Evolutionary conservation across 148 eudicot species (phyloP), one percentile per base, ranked within the genome.

Genomic region (Silene uniflora): DNA sequence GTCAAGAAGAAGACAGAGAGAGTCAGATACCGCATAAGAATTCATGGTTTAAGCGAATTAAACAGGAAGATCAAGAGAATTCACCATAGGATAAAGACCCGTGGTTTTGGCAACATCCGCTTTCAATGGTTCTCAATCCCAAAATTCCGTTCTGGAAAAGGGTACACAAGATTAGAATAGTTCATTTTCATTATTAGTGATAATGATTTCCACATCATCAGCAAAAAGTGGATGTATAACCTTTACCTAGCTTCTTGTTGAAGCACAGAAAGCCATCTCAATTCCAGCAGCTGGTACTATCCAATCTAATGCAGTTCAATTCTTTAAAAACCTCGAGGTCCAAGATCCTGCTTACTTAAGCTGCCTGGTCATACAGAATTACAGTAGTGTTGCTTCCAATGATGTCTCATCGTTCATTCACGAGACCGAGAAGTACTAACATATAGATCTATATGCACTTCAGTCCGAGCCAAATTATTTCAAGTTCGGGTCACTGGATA

Each of bases 1-100:
- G n/a, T n/a, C n/a, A n/a, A 55, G 59, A 88, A 72, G 32, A 87
- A 87, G 83, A 80, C 88, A 58, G 91, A 85, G 79, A 79, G 87
- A 76, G 74, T 83, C 63, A 84, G 84, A 62, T 83, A 84, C 68
- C 85, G 89, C 80, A 82, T 91, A 23, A 91, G 80, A 77, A 85
- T 89, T 73, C 90, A 66, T 10, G 78, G 86, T 55, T 81, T 90
- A 71, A 71, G 75, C 39, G 84, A 81, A 59, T 73, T 93, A 74
- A 76, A 63, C 74, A 89, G 75, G 25, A 87, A 88, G 83, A 85
- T 89, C 76, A 93, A 86, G 82, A 78, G 89, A 79, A 81, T 86
- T 75, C 85, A 86, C 62, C 87, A 86, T 44, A 85, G 85, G 82
- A 82, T 93, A 27, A 93, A 82, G 79, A 85, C 88, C 75, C 89